A percentile compares a stretch with the other conserved stretches of the same genome.
phyloP scores from a whole-genome alignment of 2,329 filamentous ascomycete genomes.

The Nemania serpens region DNA sequence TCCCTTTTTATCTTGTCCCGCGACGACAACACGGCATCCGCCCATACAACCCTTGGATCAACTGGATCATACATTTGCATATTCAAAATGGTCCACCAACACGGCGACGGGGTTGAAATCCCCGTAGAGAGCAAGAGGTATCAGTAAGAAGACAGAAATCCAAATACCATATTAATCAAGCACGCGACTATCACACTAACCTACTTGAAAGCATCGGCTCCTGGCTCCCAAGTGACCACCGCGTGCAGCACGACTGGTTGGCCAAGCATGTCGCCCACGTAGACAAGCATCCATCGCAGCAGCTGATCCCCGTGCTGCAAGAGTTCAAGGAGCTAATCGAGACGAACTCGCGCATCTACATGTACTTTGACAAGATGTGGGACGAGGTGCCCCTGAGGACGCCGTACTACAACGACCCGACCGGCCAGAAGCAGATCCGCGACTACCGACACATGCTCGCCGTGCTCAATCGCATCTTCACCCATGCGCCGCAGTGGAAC shows the following conservation, averaged over 20 bases:
- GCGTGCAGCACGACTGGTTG: conserved; percentile 68
- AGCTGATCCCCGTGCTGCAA: conserved; percentile 62
- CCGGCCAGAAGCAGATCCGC: conserved; percentile 62
- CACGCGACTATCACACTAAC: neutral
- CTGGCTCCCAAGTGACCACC: conserved; percentile 69
- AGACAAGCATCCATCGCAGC: conserved; percentile 52
- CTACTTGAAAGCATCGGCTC: conserved; percentile 43
- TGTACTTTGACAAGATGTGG: conserved; percentile 72
- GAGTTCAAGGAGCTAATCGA: conserved; percentile 73
- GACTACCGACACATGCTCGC: conserved; percentile 70
- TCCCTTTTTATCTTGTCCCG: too few species aligned
- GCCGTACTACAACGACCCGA: conserved; percentile 65
- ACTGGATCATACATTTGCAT: neutral
- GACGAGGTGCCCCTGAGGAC: conserved; percentile 65
- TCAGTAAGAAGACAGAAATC: conserved; percentile 44
- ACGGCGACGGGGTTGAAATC: conserved; percentile 57
- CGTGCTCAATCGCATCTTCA: conserved; percentile 65
- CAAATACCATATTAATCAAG: neutral
- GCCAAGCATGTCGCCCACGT: conserved; percentile 58
- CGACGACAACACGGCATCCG: neutral
- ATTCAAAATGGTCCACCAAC: conserved; percentile 53
- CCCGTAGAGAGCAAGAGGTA: conserved; percentile 52
- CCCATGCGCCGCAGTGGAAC: conserved; percentile 57
- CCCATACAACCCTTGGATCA: neutral
- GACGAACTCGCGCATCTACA: conserved; percentile 64